Evolutionary conservation across 2,329 filamentous ascomycete genomes (phyloP).

Genomic region (Neofusicoccum laricinum): DNA sequence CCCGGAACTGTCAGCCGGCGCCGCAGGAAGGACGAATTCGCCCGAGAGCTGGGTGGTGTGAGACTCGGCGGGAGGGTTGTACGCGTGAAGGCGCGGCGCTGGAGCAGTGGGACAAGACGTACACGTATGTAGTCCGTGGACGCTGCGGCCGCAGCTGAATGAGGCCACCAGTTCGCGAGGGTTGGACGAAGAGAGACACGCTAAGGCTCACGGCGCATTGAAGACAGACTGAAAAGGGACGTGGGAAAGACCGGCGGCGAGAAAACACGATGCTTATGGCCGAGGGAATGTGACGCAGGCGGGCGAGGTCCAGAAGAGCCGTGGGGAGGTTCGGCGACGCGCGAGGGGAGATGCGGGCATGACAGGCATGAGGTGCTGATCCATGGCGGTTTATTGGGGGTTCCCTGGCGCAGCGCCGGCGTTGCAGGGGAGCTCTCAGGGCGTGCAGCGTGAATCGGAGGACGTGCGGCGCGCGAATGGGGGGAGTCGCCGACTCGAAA

Average conservation of each 20-base stretch:
- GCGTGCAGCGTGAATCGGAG: background rate
- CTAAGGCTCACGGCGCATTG: constrained; percentile 2
- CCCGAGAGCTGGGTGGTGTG: background rate
- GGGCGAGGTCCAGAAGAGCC: background rate
- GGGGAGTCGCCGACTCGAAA: constrained; percentile 10
- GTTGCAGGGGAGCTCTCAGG: constrained; percentile 1
- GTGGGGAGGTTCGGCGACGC: background rate
- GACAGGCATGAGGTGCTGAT: constrained; percentile 8
- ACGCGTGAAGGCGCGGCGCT: constrained; percentile 5
- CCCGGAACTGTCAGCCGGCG: constrained; percentile 4
- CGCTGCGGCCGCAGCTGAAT: background rate
- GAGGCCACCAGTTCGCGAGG: background rate
- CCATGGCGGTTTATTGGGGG: constrained; percentile 12
- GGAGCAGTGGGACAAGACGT: background rate
- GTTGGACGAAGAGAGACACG: background rate
- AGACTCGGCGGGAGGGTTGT: background rate
- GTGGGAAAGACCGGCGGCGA: background rate
- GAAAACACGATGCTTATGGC: background rate
- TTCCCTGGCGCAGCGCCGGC: constrained; percentile 5
- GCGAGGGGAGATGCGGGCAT: background rate
- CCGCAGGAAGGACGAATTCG: background rate
- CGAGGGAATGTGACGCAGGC: background rate
- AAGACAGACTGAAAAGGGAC: background rate
- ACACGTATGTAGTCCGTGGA: background rate
- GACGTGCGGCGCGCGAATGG: constrained; percentile 11